Evolutionary conservation across 306 rosid genomes (phyloP), one percentile per base, ranked within the genome.

Genomic region (Castanea mollissima): DNA sequence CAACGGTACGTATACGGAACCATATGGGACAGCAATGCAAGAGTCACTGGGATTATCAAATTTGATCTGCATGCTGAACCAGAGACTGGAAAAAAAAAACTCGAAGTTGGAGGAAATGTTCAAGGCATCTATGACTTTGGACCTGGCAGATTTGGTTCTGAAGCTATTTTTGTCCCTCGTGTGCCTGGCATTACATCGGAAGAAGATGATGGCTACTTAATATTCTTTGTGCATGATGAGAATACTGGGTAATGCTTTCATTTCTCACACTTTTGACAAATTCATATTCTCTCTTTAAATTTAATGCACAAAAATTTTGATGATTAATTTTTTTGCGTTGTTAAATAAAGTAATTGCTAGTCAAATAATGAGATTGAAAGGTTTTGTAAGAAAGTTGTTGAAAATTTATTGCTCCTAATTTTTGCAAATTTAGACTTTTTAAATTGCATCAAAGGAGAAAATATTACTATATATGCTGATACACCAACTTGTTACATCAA

Each of bases 201-300:
- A 87, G 98, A 95, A 91, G 99, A 95, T 75, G 97, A 92, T 82
- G 99, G 99, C 81, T 92, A 89, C 89, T 85, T 92, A 74, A 90
- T 95, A 73, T 81, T 86, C 78, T 95, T 91, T 75, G 96, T 88
- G 14, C 97, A 95, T 19, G 94, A 91, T 14, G 99, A 95, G 86
- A 91, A 83, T 55, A 78, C 87, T 0, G 88, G 97, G 98, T 95
- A 90, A 19, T 38, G 41, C 70, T 71, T 76, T 71, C 74, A 27
- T 77, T 76, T 75, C 70, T 51, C 57, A 55, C 20, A 18, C 11
- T 23, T 20, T 21, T 69, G 16, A 25, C 52, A 34, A 6, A 32
- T 1, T 3, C 4, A 27, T 29, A 3, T 0, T 65, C 7, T 32
- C 18, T 32, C 0, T 18, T 18, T 5, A 16, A 32, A 2, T 65